phyloP scores from a whole-genome alignment of 2,329 filamentous ascomycete species.

The Penicillium sp. region DNA sequence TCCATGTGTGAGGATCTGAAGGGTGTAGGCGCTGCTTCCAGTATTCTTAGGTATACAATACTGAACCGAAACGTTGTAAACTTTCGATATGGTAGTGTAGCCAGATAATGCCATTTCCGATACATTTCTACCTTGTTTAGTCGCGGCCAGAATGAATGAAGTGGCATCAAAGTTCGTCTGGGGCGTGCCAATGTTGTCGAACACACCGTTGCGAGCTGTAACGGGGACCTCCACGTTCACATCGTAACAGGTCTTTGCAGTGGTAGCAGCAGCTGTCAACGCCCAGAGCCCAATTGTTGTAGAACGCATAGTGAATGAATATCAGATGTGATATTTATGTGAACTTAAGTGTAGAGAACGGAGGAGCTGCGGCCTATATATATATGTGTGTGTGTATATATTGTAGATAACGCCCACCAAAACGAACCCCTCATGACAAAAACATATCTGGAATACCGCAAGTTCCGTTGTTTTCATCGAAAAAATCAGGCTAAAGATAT shows the following conservation, averaged over 20 bases:
- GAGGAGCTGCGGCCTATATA: neutral
- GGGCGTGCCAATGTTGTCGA: conserved; percentile 14
- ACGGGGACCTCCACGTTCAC: conserved; percentile 6
- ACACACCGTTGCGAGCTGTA: conserved; percentile 12
- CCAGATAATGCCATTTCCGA: conserved; percentile 17
- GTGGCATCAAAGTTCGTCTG: conserved; percentile 18
- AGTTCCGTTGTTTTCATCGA: neutral
- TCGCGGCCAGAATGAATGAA: conserved; percentile 10
- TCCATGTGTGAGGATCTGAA: conserved; percentile 45
- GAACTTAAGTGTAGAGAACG: neutral
- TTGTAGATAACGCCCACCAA: neutral
- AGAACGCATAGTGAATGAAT: conserved; percentile 1
- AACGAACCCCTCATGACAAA: neutral
- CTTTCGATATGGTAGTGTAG: conserved; percentile 16
- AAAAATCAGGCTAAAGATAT: conserved; percentile 1
- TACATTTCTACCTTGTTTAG: conserved; percentile 15
- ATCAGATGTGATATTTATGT: neutral
- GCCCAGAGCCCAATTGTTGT: conserved; percentile 7
- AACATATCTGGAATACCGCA: neutral
- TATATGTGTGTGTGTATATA: too few relatives aligned
- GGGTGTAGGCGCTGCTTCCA: neutral
- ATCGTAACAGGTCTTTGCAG: conserved; percentile 13
- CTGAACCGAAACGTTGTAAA: conserved; percentile 18
- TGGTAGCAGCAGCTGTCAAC: neutral
- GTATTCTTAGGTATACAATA: conserved; percentile 13